These are phyloP conservation scores for Debaryomycetaceae sp. DNA, from an alignment of 1,139 yeast genomes.

Conservation along the genomic window DNA sequence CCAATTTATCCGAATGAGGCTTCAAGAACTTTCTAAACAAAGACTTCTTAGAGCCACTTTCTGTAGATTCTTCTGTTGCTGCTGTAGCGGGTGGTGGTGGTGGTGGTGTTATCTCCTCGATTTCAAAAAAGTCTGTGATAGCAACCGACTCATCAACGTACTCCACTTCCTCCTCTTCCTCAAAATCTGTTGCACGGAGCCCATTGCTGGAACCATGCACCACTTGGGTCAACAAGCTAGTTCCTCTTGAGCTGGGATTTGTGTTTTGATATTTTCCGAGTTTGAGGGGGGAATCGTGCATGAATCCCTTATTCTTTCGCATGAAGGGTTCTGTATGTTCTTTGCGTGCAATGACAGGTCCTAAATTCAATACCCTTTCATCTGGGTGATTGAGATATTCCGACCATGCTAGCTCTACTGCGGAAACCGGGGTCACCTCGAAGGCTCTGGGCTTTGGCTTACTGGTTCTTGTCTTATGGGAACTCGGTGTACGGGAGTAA, in stretches of 20 bases:
- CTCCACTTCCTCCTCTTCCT: constrained; percentile 10
- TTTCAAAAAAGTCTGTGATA: constrained; percentile 23
- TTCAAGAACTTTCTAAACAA: constrained; percentile 31
- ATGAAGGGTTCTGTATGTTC: constrained; percentile 50
- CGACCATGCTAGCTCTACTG: constrained; percentile 69
- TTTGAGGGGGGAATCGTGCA: constrained; percentile 57
- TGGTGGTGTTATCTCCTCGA: constrained; percentile 16
- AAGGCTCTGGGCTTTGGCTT: constrained; percentile 26
- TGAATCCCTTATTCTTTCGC: constrained; percentile 50
- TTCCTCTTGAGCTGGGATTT: constrained; percentile 19
- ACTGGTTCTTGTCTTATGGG: constrained; percentile 12
- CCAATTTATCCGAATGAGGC: constrained; percentile 12
- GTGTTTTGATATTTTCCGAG: constrained; percentile 26
- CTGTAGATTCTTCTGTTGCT: constrained; percentile 2
- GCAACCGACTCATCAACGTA: constrained; percentile 26
- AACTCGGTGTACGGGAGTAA: constrained; percentile 19
- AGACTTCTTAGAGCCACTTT: constrained; percentile 7
- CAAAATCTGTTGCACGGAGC: constrained; percentile 13
- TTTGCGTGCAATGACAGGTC: constrained; percentile 41
- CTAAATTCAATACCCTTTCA: constrained; percentile 70
- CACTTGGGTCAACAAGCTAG: constrained; percentile 49
- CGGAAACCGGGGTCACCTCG: constrained; percentile 54
- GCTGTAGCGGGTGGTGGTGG: constrained; percentile 1
- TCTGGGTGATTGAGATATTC: constrained; percentile 54
- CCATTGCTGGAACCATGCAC: constrained; percentile 47